Evolutionary conservation across 441 rosid species (phyloP), one percentile per base, ranked within the genome.

Genomic region (Gossypium trilobum): DNA sequence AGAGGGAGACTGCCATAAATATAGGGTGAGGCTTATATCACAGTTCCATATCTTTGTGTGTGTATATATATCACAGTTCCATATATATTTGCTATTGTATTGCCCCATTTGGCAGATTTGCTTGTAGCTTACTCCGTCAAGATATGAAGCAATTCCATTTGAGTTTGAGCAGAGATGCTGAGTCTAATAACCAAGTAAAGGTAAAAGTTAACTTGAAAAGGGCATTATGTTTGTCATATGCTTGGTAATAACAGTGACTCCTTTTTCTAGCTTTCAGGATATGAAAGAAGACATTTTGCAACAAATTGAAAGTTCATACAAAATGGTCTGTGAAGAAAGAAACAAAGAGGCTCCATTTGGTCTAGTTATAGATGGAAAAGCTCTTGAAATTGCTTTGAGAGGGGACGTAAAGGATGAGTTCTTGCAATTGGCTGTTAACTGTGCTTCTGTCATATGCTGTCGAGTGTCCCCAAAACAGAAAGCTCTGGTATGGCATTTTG

Each of bases 1-100:
- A 91, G 84, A 84, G 73, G 83, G 97, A 91, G 84, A 91, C 97
- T 11, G 95, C 97, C 44, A 85, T 89, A 71, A 91, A 88, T 74
- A 85, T 91, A 8, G 97, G 97, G 97, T 89, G 70, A 44, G 82
- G 72, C 65, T 63, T 50, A 7, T 16, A 27, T 16, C 11, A 60
- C 6, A 16, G 2, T 71, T 46, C 71, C 56, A 14, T 67, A 25
- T 7, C 13, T 67, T 36, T 55, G 23, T 20, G 29, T 56, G 5
- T 22, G 8, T 2, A 10, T 22, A 10, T 56, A 56, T 9, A 56
- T 10, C 11, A 8, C 44, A 39, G 44, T 39, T 39, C 44, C 44
- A 39, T 2, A 23, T n/a, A 29, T 19, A 25, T 16, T 4, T 51
- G 27, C 22, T 51, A 16, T 68, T 51, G 48, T 19, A 9, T 52